phyloP scores from a whole-genome alignment of 2,329 filamentous ascomycete genomes.

The Hymenoscyphus fraxineus region DNA sequence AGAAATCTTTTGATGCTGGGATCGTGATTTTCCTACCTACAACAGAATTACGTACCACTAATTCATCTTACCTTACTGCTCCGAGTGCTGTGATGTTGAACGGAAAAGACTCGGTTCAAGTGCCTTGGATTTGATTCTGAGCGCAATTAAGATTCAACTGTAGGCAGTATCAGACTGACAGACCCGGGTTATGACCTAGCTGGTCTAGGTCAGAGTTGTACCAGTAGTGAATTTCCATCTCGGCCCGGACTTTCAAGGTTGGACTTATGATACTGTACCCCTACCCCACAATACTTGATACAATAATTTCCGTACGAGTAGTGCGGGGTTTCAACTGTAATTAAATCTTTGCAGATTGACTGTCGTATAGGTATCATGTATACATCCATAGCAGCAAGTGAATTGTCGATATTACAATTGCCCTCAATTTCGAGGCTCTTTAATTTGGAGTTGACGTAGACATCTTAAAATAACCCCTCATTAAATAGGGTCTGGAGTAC shows the following conservation, averaged over 20 bases:
- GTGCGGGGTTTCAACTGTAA: too few relatives aligned
- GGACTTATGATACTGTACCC: too few relatives aligned
- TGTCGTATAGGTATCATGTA: too few relatives aligned
- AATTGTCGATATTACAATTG: too few relatives aligned
- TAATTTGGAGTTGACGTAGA: too few relatives aligned
- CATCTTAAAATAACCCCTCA: background rate
- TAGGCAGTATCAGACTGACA: background rate
- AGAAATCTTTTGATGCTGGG: background rate
- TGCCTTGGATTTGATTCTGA: background rate
- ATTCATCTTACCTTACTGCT: background rate
- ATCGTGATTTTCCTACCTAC: background rate
- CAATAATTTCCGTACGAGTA: background rate
- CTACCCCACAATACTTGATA: background rate
- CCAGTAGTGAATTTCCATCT: background rate
- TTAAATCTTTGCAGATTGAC: too few relatives aligned
- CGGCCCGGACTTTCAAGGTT: background rate
- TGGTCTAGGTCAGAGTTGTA: background rate
- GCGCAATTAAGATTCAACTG: background rate
- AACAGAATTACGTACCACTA: background rate
- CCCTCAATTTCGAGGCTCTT: too few relatives aligned
- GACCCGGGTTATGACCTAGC: too few relatives aligned
- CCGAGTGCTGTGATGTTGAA: background rate
- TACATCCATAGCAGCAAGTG: too few relatives aligned
- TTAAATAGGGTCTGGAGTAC: too few relatives aligned
- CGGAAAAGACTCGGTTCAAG: background rate